Conservation (phyloP, 148 eudicot genomes). For the Amaranthus palmeri region DNA sequence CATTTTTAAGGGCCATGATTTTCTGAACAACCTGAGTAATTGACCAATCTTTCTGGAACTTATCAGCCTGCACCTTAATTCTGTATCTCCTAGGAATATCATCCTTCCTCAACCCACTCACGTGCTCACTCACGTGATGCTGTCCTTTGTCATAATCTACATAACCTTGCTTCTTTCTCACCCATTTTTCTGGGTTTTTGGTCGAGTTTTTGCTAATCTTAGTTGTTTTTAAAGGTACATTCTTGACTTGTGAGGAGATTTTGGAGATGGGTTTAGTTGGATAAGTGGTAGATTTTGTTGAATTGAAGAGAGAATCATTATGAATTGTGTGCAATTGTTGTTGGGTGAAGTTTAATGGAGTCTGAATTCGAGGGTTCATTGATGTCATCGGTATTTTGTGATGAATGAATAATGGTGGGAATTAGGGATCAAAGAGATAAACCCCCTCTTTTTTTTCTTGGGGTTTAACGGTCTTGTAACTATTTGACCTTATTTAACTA, state of each 20-base stretch:
- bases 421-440: neutral
- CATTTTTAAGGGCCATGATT: conserved; percentile 32
- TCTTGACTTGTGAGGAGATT: neutral
- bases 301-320: conserved; percentile 2
- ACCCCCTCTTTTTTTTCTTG: neutral
- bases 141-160: conserved; percentile 70
- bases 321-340: conserved; percentile 13
- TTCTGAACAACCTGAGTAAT: conserved; percentile 57
- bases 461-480: too few species aligned
- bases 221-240: conserved; percentile 17
- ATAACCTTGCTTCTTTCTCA: conserved; percentile 46
- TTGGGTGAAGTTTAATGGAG: conserved; percentile 16
- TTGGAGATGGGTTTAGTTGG: conserved; percentile 18
- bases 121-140: conserved; percentile 38
- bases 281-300: conserved; percentile 11
- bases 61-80: conserved; percentile 51
- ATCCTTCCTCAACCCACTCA: conserved; percentile 58
- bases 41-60: conserved; percentile 87
- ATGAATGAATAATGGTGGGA: neutral
- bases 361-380: conserved; percentile 19
- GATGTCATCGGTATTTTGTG: conserved; percentile 11
- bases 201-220: conserved; percentile 27
- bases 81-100: conserved; percentile 55
- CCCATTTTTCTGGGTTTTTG: conserved; percentile 40
- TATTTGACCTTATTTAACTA: too few species aligned